A percentile compares a stretch with the other conserved stretches of the same genome.
Conservation (phyloP, 345 rosid genomes). For the Arabis alpina region DNA sequence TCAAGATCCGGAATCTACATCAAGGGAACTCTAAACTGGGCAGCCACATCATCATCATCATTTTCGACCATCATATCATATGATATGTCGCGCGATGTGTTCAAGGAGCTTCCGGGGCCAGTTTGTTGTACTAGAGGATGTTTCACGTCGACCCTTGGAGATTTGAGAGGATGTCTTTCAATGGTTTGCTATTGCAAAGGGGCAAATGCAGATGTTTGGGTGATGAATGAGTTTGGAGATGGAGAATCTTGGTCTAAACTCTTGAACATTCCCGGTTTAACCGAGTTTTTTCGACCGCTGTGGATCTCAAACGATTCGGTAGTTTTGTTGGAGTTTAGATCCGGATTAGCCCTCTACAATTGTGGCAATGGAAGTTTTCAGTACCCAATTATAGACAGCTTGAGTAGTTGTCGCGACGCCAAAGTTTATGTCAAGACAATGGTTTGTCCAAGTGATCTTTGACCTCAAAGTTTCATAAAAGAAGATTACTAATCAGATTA, state of each 20-base stretch:
- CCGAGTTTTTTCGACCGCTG: conserved; percentile 31
- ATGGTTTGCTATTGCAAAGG: conserved; percentile 33
- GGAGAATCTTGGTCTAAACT: conserved; percentile 40
- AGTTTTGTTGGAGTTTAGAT: conserved; percentile 43
- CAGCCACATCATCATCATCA: conserved; percentile 1
- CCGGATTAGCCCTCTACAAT: conserved; percentile 44
- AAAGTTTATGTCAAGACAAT: conserved; percentile 39
- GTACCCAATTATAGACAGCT: conserved; percentile 26
- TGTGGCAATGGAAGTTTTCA: conserved; percentile 20
- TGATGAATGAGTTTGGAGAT: conserved; percentile 40
- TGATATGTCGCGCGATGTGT: conserved; percentile 40
- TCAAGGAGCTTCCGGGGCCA: conserved; percentile 27
- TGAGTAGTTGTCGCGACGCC: conserved; percentile 35
- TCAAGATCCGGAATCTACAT: conserved; percentile 38
- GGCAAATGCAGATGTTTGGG: conserved; percentile 42
- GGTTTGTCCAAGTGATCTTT: conserved; percentile 37
- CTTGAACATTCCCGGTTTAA: conserved; percentile 35
- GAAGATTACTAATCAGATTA: neutral
- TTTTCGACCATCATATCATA: conserved; percentile 36
- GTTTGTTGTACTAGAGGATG: conserved; percentile 36
- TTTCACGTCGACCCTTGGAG: conserved; percentile 38
- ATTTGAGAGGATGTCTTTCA: conserved; percentile 39
- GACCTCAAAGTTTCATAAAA: conserved; percentile 3
- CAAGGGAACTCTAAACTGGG: conserved; percentile 47
- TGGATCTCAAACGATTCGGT: conserved; percentile 40